Conservation (phyloP, 306 rosid species). For the Alnus rubra region DNA sequence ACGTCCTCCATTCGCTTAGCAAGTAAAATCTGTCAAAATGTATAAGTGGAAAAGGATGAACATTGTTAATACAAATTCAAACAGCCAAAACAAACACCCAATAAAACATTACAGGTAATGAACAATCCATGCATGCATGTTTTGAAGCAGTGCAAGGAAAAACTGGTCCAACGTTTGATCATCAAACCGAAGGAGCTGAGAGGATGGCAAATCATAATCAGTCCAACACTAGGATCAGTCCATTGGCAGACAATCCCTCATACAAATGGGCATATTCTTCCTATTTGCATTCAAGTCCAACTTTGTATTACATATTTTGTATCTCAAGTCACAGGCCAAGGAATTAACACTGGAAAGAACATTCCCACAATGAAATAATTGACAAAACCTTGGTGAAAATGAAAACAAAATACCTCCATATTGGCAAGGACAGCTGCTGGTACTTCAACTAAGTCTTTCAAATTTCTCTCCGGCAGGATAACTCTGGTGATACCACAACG, state of each 20-base stretch:
- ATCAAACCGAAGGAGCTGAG: conserved; percentile 1
- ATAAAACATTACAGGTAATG: conserved; percentile 8
- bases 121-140: not conserved
- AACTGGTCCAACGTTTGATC: not conserved
- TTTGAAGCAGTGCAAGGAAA: not conserved
- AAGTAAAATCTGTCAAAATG: conserved; percentile 49
- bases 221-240: not conserved
- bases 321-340: not conserved
- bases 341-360: not conserved
- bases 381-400: conserved; percentile 7
- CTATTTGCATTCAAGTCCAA: not conserved
- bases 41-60: not conserved
- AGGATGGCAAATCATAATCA: not conserved
- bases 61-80: not conserved
- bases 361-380: conserved; percentile 4
- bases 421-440: conserved; percentile 75
- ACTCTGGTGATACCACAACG: conserved; percentile 87
- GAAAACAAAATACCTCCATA: conserved; percentile 66
- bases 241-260: not conserved
- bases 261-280: not conserved
- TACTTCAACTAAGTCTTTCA: conserved; percentile 92
- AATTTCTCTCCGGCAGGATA: conserved; percentile 88
- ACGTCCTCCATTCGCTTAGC: conserved; percentile 86
- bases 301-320: not conserved
- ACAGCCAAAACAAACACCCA: not conserved